Evolutionary conservation across 2,329 filamentous ascomycete genomes (phyloP), one percentile per base, ranked within the genome.

Genomic region (Aureobasidium sp.): DNA sequence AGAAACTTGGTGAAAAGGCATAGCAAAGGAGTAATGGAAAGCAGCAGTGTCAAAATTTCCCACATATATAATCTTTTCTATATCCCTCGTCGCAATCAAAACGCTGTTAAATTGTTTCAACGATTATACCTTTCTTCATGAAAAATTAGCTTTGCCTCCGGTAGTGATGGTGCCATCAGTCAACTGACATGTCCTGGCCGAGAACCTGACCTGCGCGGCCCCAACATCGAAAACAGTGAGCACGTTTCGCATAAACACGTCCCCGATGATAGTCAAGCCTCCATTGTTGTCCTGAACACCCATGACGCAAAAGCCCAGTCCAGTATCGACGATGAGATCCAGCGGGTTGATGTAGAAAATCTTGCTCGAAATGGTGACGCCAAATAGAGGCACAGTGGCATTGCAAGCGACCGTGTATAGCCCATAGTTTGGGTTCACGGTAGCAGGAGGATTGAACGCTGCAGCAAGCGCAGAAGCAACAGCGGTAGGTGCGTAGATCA

Each of bases 161-260:
- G 34, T 6, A n/a, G 42, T 58, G 14, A 58, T 37, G 8, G 55
- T 52, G 8, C 57, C 59, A 62, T 55, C 39, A 25, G 44, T 53
- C 61, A 56, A 45, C 41, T 37, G 27, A 53, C 45, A 71, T 63
- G 70, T 62, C 65, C 71, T 70, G 29, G 70, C 69, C 22, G 78
- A 75, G 67, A 82, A 81, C n/a, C 75, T 69, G 76, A 82, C 76
- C 69, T 77, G 71, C 48, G 71, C 70, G 22, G 72, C 75, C 12
- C 78, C 79, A 62, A 82, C 73, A 71, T 82, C 80, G 69, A 79
- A 81, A 1, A 82, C 79, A 11, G 75, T 71, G 5, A 82, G 69
- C 0, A 82, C 79, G 64, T 79, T 80, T 69, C 79, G 79, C 69
- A 80, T 70, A 64, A 80, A 82, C 4, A 74, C 70, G 58, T 78